Conservation (phyloP, 805 yeast genomes). For the Candida lessepsii region DNA sequence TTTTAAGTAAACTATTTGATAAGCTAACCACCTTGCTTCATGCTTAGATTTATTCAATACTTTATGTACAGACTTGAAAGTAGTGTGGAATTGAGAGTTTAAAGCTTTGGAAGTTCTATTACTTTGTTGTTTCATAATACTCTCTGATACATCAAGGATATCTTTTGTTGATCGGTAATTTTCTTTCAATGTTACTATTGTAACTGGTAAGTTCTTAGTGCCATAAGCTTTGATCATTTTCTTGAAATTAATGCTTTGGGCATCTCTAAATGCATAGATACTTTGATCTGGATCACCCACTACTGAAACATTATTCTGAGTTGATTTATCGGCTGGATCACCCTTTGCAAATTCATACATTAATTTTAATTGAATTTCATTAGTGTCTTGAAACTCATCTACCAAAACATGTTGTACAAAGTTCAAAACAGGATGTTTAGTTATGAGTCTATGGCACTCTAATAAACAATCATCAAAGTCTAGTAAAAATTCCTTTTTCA, state of each 20-base stretch:
- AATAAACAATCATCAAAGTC: constrained; percentile 87
- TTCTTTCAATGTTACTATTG: constrained; percentile 48
- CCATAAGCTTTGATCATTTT: constrained; percentile 47
- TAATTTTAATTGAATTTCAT: constrained; percentile 68
- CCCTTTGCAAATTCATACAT: constrained; percentile 48
- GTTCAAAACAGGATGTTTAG: constrained; percentile 44
- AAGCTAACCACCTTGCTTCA: constrained; percentile 61
- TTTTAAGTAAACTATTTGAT: constrained; percentile 51
- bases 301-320: constrained; percentile 63
- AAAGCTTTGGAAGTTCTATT: constrained; percentile 45
- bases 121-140: constrained; percentile 59
- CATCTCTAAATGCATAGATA: constrained; percentile 85
- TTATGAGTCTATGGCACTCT: constrained; percentile 50
- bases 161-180: constrained; percentile 80
- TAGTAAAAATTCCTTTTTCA: constrained; percentile 43
- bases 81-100: constrained; percentile 42
- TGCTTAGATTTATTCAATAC: constrained; percentile 38
- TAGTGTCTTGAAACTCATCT: constrained; percentile 96
- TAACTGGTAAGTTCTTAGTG: constrained; percentile 19
- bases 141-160: constrained; percentile 64
- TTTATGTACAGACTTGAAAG: constrained; percentile 49
- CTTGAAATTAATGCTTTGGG: constrained; percentile 64
- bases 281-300: constrained; percentile 98
- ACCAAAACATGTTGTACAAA: constrained; percentile 70
- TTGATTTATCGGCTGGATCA: constrained; percentile 25